A percentile compares a stretch with the other conserved stretches of the same genome.
These are phyloP conservation scores for Ajuga reptans DNA, from an alignment of 305 asterid species.

Conservation along the genomic window DNA sequence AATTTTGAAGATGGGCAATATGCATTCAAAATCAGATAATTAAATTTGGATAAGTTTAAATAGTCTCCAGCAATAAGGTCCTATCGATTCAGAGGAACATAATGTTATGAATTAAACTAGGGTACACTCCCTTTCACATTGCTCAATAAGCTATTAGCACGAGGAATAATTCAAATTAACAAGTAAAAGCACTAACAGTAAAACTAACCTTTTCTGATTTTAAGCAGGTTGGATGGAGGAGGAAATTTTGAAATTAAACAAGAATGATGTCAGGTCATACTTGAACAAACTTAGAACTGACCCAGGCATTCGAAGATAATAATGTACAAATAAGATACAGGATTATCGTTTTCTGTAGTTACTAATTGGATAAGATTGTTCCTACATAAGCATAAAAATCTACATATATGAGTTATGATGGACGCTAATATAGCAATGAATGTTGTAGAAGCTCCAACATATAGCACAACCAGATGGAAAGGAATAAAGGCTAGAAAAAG, in stretches of 20 bases:
- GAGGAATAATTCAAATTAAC: neutral
- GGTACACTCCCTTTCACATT: neutral
- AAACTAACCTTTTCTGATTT: neutral
- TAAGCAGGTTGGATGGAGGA: neutral
- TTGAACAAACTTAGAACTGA: neutral
- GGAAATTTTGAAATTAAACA: neutral
- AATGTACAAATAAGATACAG: neutral
- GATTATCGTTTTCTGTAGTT: neutral
- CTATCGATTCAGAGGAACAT: neutral
- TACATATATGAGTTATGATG: neutral
- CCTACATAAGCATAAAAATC: neutral
- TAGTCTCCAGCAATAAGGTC: neutral
- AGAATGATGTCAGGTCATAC: neutral
- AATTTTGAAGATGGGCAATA: neutral
- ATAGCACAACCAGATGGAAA: neutral
- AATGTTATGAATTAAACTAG: neutral
- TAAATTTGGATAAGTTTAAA: neutral
- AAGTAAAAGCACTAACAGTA: neutral
- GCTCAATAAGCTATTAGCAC: neutral
- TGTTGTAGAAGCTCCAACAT: neutral
- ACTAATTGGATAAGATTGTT: constrained; percentile 4
- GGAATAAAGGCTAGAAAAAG: neutral
- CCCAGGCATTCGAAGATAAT: neutral
- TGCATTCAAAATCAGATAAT: neutral
- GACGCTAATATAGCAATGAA: neutral